phyloP scores from a whole-genome alignment of 2,329 filamentous ascomycete genomes.

The Biscogniauxia sp. region DNA sequence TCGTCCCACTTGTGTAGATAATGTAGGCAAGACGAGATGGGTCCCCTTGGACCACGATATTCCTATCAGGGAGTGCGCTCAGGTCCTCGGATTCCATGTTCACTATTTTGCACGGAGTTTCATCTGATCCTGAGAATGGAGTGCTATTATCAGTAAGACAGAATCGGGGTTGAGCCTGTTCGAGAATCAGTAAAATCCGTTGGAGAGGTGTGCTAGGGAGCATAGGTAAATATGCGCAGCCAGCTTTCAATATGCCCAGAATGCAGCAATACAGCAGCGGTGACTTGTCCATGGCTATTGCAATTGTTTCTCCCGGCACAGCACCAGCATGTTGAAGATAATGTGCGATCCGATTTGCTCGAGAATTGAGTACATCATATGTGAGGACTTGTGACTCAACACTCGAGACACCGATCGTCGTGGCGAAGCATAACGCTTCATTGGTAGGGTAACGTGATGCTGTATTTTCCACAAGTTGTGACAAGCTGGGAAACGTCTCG shows the following conservation, averaged over 20 bases:
- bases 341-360: conserved; percentile 63
- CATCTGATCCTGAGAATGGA: conserved; percentile 8
- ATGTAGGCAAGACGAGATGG: conserved; percentile 65
- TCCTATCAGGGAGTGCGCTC: conserved; percentile 31
- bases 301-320: conserved; percentile 57
- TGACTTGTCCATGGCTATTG: conserved; percentile 76
- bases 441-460: conserved; percentile 48
- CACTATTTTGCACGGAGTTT: conserved; percentile 26
- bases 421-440: conserved; percentile 64
- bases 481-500: conserved; percentile 42
- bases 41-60: conserved; percentile 39
- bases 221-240: conserved; percentile 77
- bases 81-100: conserved; percentile 34
- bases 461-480: conserved; percentile 52
- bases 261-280: conserved; percentile 70
- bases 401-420: conserved; percentile 39
- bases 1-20: conserved; percentile 82
- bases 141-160: conserved; percentile 42
- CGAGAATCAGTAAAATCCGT: conserved; percentile 60
- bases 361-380: conserved; percentile 62
- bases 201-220: conserved; percentile 66
- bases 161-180: conserved; percentile 51
- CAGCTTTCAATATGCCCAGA: conserved; percentile 70
- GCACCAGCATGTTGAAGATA: conserved; percentile 49
- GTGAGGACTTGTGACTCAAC: conserved; percentile 47